phyloP scores from a whole-genome alignment of 2,329 filamentous ascomycete species.

The Calonectria pteridis region DNA sequence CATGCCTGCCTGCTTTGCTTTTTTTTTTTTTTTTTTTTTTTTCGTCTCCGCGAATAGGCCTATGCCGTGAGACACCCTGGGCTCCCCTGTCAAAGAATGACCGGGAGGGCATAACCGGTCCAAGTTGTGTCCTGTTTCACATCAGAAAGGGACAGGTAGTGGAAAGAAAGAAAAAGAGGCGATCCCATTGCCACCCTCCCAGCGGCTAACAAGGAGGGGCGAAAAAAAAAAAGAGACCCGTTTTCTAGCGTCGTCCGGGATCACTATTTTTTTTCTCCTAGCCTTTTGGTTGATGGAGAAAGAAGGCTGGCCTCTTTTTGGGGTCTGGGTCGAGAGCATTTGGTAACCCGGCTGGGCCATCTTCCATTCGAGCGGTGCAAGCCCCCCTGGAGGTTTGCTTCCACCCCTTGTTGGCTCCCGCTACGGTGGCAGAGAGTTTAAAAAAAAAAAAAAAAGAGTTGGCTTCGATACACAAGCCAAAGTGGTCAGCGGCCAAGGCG shows the following conservation, averaged over 20 bases:
- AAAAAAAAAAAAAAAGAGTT: background rate
- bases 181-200: conserved; percentile 33
- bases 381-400: background rate
- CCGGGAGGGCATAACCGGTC: conserved; percentile 15
- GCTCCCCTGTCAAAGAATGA: conserved; percentile 1
- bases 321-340: background rate
- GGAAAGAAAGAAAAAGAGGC: background rate
- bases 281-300: conserved; percentile 3
- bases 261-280: conserved; percentile 27
- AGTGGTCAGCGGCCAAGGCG: background rate
- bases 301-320: background rate
- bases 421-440: background rate
- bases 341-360: conserved; percentile 3
- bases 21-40: no score
- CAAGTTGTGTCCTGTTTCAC: background rate
- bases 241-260: conserved; percentile 42
- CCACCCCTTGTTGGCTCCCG: background rate
- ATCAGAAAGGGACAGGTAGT: background rate
- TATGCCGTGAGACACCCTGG: conserved; percentile 15
- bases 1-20: background rate
- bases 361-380: conserved; percentile 20
- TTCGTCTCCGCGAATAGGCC: background rate
- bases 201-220: conserved; percentile 15
- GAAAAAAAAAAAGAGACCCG: conserved; percentile 26
- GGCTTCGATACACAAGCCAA: background rate